These are phyloP conservation scores for Crithidia sp. DNA, from an alignment of 208 protist species.

Conservation along the genomic window DNA sequence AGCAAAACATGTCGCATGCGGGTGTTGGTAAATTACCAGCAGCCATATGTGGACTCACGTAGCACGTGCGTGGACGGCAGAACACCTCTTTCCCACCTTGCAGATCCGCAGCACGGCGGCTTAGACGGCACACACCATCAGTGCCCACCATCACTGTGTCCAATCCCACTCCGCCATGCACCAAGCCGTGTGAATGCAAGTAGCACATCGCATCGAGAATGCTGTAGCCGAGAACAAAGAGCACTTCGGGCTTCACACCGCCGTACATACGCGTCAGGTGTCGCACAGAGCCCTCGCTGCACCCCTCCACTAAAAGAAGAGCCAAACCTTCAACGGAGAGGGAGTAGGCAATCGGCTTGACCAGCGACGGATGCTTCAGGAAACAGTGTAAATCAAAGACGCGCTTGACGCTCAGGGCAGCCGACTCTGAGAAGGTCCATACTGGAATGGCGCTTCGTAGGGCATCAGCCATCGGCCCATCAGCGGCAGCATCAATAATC, in stretches of 20 bases:
- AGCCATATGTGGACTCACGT: conserved; percentile 1
- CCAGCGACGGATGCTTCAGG: too few species aligned
- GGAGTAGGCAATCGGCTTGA: too few species aligned
- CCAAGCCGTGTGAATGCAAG: not conserved
- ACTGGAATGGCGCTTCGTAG: conserved; percentile 5
- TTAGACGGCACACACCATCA: not conserved
- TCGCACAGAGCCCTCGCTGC: too few species aligned
- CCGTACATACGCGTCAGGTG: not conserved
- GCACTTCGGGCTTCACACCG: not conserved
- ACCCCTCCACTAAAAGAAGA: too few species aligned
- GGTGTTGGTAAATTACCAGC: conserved; percentile 32
- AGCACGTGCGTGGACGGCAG: not conserved
- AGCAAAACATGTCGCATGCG: conserved; percentile 57
- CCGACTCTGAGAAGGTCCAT: not conserved
- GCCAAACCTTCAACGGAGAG: too few species aligned
- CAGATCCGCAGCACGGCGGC: not conserved
- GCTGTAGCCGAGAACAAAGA: not conserved
- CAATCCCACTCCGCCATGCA: not conserved
- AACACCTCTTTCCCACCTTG: not conserved
- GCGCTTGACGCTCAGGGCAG: too few species aligned
- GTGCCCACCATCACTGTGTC: not conserved
- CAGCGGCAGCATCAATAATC: not conserved
- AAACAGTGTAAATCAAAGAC: too few species aligned
- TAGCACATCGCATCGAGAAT: not conserved
- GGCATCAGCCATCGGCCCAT: not conserved